Conservation (phyloP, 768 basidiomycete genomes). For the Suillus luteus region DNA sequence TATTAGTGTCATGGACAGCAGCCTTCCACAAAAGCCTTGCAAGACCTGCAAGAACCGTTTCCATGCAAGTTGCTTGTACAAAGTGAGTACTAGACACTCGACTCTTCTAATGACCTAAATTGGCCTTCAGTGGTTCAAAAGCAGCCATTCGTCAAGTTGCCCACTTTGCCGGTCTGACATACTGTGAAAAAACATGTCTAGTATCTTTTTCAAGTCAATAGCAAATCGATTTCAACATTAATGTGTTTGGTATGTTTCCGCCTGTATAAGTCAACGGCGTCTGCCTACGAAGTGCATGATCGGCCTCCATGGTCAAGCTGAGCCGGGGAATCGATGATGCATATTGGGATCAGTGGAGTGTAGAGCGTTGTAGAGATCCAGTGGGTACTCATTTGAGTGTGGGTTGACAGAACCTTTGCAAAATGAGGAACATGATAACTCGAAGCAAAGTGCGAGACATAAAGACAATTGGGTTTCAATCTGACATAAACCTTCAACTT, state of each 20-base stretch:
- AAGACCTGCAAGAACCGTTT: constrained; percentile 94
- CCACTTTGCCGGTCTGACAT: constrained; percentile 90
- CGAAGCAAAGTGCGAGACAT: not conserved
- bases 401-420: no score
- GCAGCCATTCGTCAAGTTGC: constrained; percentile 88
- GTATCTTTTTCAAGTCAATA: not conserved
- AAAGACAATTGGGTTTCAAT: no score
- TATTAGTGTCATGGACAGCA: constrained; percentile 87
- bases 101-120: not conserved
- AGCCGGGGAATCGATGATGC: not conserved
- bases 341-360: not conserved
- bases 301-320: not conserved
- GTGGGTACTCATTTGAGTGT: not conserved
- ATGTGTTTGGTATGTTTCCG: not conserved
- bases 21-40: constrained; percentile 87
- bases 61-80: constrained; percentile 90
- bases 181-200: constrained; percentile 39
- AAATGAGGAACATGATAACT: not conserved
- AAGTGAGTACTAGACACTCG: constrained; percentile 46
- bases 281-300: not conserved
- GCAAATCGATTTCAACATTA: not conserved
- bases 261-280: not conserved
- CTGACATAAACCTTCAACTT: no score
- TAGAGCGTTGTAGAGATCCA: not conserved
- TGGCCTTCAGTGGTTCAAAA: constrained; percentile 75